Conservation (phyloP, 345 rosid genomes). For the Acer campestre region DNA sequence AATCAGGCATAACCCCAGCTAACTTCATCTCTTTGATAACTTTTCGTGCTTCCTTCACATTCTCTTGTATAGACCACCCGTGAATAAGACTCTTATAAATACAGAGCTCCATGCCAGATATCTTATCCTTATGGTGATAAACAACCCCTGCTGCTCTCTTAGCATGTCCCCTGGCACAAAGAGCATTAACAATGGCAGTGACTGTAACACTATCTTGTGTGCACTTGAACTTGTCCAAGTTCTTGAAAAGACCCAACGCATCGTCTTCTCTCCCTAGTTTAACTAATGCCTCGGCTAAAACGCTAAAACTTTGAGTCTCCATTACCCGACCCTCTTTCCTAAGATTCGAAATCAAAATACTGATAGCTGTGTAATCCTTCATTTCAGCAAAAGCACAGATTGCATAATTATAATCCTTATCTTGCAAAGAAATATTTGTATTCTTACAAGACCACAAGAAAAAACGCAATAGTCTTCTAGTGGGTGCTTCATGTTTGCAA, state of each 20-base stretch:
- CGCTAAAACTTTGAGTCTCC: slow-evolving; percentile 61
- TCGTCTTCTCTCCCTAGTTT: slow-evolving; percentile 76
- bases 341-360: slow-evolving; percentile 68
- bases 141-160: slow-evolving; percentile 81
- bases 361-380: slow-evolving; percentile 67
- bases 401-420: slow-evolving; percentile 65
- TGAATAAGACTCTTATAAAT: slow-evolving; percentile 67
- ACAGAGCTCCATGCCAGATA: slow-evolving; percentile 45
- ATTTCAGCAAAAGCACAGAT: slow-evolving; percentile 66
- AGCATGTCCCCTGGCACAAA: slow-evolving; percentile 78
- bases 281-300: slow-evolving; percentile 70
- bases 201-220: slow-evolving; percentile 57
- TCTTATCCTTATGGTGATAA: slow-evolving; percentile 60
- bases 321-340: slow-evolving; percentile 55
- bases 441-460: slow-evolving; percentile 72
- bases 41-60: slow-evolving; percentile 71
- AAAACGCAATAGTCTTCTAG: slow-evolving; percentile 72
- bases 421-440: slow-evolving; percentile 39
- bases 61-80: slow-evolving; percentile 69
- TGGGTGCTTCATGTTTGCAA: slow-evolving; percentile 61
- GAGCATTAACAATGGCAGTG: slow-evolving; percentile 62
- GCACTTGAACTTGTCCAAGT: slow-evolving; percentile 76
- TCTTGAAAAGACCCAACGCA: slow-evolving; percentile 86
- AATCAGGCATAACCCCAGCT: slow-evolving; percentile 51
- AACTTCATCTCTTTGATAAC: slow-evolving; percentile 79